Percentiles rank a stretch among this genome's conserved stretches.
Evolutionary conservation across 169 alveolate genomes (phyloP).

Genomic region (Plasmodium malariae): DNA sequence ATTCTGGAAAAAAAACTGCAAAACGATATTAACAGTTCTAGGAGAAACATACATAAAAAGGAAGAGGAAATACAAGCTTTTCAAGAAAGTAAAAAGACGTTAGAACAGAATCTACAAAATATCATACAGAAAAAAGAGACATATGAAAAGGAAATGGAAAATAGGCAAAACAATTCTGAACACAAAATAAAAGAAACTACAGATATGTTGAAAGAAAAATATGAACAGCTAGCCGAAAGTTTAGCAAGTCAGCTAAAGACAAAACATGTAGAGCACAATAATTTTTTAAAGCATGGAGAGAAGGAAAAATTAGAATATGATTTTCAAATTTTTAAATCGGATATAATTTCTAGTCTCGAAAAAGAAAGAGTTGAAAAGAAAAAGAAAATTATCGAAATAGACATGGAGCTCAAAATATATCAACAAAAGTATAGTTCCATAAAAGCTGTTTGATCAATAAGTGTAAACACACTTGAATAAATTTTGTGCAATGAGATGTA

Average conservation of each 20-base stretch:
- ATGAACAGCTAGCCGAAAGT: constrained; percentile 32
- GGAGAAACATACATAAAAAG: background rate
- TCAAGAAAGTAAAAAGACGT: constrained; percentile 1
- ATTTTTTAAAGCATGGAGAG: constrained; percentile 69
- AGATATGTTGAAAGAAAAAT: constrained; percentile 2
- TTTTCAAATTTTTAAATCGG: constrained; percentile 48
- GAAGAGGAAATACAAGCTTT: constrained; percentile 6
- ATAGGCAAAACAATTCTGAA: background rate
- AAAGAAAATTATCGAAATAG: constrained; percentile 17
- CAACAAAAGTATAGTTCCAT: constrained; percentile 46
- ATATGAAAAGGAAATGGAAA: constrained; percentile 4
- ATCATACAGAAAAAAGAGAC: background rate
- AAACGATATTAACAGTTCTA: constrained; percentile 17
- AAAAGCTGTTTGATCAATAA: constrained; percentile 24
- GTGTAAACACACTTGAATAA: too few species aligned
- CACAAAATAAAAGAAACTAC: constrained; percentile 37
- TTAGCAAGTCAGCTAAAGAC: constrained; percentile 23
- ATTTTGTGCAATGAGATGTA: too few species aligned
- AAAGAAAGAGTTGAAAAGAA: constrained; percentile 51
- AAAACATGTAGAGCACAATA: constrained; percentile 61
- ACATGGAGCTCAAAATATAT: constrained; percentile 18
- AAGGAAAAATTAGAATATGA: constrained; percentile 54
- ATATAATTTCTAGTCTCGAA: constrained; percentile 24
- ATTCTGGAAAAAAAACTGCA: background rate
- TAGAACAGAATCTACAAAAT: constrained; percentile 4